Conservation (phyloP, 1,139 yeast species). For the Ogataea hybrid region DNA sequence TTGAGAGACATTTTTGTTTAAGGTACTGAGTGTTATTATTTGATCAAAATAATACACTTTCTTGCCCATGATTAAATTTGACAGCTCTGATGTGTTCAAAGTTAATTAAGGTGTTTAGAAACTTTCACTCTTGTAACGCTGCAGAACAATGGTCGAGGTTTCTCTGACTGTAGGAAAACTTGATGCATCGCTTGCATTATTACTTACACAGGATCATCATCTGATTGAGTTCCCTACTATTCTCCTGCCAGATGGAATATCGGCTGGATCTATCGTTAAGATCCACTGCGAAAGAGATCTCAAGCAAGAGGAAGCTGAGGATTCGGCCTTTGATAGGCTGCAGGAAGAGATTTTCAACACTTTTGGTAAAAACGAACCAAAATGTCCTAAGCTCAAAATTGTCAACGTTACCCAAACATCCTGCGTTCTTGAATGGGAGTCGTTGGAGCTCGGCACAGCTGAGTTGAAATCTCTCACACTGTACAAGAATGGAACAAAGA, state of each 20-base stretch:
- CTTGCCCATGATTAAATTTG: constrained; percentile 1
- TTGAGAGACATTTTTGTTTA: no score
- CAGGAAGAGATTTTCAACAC: constrained; percentile 73
- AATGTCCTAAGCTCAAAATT: constrained; percentile 65
- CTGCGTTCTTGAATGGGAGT: constrained; percentile 94
- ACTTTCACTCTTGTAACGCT: background rate
- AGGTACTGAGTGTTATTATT: no score
- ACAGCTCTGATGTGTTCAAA: constrained; percentile 18
- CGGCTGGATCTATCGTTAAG: constrained; percentile 92
- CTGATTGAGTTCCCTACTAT: constrained; percentile 95
- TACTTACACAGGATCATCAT: constrained; percentile 91
- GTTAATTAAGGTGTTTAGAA: background rate
- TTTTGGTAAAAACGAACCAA: constrained; percentile 75
- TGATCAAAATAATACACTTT: background rate
- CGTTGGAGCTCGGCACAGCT: constrained; percentile 80
- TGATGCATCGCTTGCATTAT: constrained; percentile 90
- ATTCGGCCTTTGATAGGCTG: constrained; percentile 52
- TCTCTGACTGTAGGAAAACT: constrained; percentile 93
- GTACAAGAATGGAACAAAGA: constrained; percentile 74
- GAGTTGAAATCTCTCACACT: constrained; percentile 72
- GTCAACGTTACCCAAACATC: constrained; percentile 91
- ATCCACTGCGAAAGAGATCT: constrained; percentile 80
- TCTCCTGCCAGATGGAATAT: constrained; percentile 83
- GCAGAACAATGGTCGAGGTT: constrained; percentile 70
- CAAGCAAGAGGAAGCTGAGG: constrained; percentile 64